Base-by-base conservation (phyloP, 23 red algal species). In the Gracilaria caudata region DNA sequence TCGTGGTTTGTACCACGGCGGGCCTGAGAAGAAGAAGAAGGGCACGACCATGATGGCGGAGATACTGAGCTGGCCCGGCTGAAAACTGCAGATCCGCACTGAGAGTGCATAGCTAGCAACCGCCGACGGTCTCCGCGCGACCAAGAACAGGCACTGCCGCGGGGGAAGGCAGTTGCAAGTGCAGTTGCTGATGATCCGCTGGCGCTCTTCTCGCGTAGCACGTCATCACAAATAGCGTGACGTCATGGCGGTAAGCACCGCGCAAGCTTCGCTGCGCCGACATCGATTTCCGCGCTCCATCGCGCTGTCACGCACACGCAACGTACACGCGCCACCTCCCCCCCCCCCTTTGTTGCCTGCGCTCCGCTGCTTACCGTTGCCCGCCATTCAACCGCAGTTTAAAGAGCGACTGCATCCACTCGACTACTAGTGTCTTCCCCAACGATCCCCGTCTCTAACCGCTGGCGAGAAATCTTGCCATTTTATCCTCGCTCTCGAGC, bases 341-440 rank as follows among this genome's bases (percentile, higher is more conserved):
- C 49, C 19, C 49, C 49, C 17, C 5, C 2, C 24, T 8, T 61
- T 23, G 49, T 2, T 16, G 49, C 8, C 49, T 53, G 49, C 13
- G 49, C 57, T 29, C 61, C 61, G 61, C 29, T 66, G 61, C 61
- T 66, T 66, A 66, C 61, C 61, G 61, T 66, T 33, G 30, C 32
- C 13, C 61, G 61, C 61, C 9, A 28, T 53, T 53, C 49, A 53
- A 53, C 49, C 1, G 49, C 49, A 16, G n/a, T n/a, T 53, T 53
- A 53, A 53, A 53, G 49, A 9, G 49, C 49, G 49, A 1, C 49
- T 9, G 13, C 49, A 53, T 53, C 49, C 12, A 9, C 14, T 8
- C 49, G n/a, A n/a, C n/a, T n/a, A n/a, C n/a, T n/a, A n/a, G n/a
- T 53, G 49, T 16, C 19, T 53, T 16, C 49, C 12, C 49, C 43